Percentiles rank a stretch among this genome's conserved stretches.
These are phyloP conservation scores for Myriosclerotinia duriaeana DNA, from an alignment of 2,329 filamentous ascomycete species.

Conservation along the genomic window DNA sequence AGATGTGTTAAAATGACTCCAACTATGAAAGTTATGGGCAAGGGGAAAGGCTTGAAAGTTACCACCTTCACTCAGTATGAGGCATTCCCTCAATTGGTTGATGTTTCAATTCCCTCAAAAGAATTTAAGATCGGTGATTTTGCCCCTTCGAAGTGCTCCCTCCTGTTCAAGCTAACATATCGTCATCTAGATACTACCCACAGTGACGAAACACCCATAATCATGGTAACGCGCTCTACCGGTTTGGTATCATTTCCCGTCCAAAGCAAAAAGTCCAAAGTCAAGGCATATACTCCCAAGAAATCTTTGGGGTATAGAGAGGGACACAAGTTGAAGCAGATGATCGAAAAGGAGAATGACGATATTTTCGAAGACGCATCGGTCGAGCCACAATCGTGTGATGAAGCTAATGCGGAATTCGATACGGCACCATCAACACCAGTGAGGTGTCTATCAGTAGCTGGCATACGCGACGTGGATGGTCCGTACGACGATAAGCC, in stretches of 20 bases:
- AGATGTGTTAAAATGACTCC: background rate
- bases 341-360: background rate
- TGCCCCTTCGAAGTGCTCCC: background rate
- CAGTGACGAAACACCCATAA: background rate
- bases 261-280: background rate
- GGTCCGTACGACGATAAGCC: conserved; percentile 16
- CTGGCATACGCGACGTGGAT: conserved; percentile 14
- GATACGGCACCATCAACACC: conserved; percentile 19
- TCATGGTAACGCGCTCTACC: background rate
- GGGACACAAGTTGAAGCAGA: background rate
- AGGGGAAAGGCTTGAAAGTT: conserved; percentile 4
- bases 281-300: conserved; percentile 2
- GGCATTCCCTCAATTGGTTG: conserved; percentile 9
- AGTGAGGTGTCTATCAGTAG: background rate
- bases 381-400: background rate
- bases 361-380: background rate
- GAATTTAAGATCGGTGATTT: conserved; percentile 6
- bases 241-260: background rate
- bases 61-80: conserved; percentile 11
- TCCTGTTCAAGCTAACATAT: background rate
- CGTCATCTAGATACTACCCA: background rate
- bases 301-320: background rate
- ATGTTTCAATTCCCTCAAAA: background rate
- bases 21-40: background rate
- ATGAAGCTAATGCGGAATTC: conserved; percentile 3